Conservation (phyloP, 1,284 basidiomycete genomes). For the Melampsora americana region DNA sequence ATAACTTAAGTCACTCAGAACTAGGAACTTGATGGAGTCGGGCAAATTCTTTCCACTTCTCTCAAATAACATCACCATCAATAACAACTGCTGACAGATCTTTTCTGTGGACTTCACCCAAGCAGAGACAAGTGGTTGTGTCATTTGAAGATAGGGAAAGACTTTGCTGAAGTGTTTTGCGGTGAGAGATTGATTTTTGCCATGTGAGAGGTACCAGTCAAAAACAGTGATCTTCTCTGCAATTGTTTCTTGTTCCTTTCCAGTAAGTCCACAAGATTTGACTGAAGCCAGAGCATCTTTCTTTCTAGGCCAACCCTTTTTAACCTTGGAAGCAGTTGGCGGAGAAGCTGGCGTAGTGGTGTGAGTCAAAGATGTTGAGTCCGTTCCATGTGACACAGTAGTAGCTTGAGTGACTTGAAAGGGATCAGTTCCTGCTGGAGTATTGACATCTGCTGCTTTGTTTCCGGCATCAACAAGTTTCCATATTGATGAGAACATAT, state of each 20-base stretch:
- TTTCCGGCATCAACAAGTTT: no score
- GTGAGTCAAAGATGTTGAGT: no score
- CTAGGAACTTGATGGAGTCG: not conserved
- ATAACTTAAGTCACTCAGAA: not conserved
- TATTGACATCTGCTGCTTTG: no score
- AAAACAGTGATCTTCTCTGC: not conserved
- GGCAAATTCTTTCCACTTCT: slow-evolving; percentile 2
- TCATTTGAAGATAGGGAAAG: not conserved
- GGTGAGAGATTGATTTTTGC: not conserved
- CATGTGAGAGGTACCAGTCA: not conserved
- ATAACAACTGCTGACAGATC: not conserved
- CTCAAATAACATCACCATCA: not conserved
- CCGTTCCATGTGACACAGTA: no score
- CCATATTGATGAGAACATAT: no score
- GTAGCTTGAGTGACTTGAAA: no score
- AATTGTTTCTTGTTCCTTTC: not conserved
- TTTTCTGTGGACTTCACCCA: not conserved
- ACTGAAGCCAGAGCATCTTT: no score
- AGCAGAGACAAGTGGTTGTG: slow-evolving; percentile 1
- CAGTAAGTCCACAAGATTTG: no score
- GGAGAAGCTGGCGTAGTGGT: no score
- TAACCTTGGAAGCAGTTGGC: no score
- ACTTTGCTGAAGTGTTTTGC: slow-evolving; percentile 7
- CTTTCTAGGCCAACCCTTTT: no score
- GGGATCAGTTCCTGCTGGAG: no score